Conservation (phyloP, 1,139 yeast genomes). For the Scheffersomyces cryptocercus region DNA sequence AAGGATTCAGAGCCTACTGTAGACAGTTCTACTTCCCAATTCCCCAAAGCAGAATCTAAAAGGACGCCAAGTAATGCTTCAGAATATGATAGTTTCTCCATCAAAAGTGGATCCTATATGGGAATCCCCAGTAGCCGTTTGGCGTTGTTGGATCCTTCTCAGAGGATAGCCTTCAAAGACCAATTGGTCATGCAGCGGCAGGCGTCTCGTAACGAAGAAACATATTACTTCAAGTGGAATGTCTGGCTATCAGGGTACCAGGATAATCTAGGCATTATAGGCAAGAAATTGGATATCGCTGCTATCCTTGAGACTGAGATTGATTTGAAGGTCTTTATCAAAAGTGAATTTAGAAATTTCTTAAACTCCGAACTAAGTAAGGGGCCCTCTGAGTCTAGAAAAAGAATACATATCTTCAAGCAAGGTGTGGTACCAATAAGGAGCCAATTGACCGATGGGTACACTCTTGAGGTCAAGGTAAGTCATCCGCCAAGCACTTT, state of each 20-base stretch:
- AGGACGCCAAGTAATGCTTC: too few species aligned
- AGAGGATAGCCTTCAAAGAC: conserved; percentile 8
- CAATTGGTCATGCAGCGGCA: background rate
- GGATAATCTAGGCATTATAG: background rate
- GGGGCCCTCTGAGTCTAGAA: background rate
- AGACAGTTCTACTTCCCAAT: too few species aligned
- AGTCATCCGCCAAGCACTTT: conserved; percentile 1
- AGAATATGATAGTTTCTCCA: too few species aligned
- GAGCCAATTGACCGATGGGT: conserved; percentile 36
- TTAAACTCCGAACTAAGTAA: background rate
- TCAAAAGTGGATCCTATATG: background rate
- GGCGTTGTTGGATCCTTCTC: conserved; percentile 5
- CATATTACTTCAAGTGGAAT: conserved; percentile 11
- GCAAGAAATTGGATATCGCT: conserved; percentile 2
- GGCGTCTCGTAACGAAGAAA: conserved; percentile 1
- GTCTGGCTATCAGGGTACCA: conserved; percentile 5
- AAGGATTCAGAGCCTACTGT: too few species aligned
- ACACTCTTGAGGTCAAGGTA: conserved; percentile 21
- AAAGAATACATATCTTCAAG: conserved; percentile 8
- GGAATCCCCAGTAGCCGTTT: conserved; percentile 8
- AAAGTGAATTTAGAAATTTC: conserved; percentile 1
- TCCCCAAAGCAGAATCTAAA: too few species aligned
- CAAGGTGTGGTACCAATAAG: conserved; percentile 11
- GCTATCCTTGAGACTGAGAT: conserved; percentile 4
- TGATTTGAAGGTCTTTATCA: conserved; percentile 5